These are phyloP conservation scores for Suhomyces choctaworum DNA, from an alignment of 1,139 yeast genomes.

Conservation along the genomic window DNA sequence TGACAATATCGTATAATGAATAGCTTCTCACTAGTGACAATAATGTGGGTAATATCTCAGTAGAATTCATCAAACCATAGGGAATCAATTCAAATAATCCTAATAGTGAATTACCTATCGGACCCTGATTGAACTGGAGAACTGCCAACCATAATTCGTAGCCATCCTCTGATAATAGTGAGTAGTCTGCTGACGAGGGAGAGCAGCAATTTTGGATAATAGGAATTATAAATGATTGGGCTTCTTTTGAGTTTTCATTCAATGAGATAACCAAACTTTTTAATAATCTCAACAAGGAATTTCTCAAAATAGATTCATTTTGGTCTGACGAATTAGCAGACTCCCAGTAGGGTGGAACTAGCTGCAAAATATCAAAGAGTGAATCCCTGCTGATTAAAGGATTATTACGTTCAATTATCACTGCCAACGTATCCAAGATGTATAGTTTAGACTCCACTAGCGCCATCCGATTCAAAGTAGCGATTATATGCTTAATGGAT, in stretches of 20 bases:
- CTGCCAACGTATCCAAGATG: conserved; percentile 65
- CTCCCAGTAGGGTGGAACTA: conserved; percentile 80
- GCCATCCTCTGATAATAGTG: conserved; percentile 81
- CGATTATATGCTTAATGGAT: conserved; percentile 50
- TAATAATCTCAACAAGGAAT: conserved; percentile 68
- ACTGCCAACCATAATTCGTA: conserved; percentile 79
- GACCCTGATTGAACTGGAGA: conserved; percentile 54
- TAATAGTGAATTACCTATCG: conserved; percentile 36
- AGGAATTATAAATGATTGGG: conserved; percentile 69
- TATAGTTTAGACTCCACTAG: conserved; percentile 75
- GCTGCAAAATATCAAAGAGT: conserved; percentile 53
- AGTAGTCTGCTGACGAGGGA: conserved; percentile 57
- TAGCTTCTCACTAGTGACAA: conserved; percentile 74
- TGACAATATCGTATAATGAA: conserved; percentile 54
- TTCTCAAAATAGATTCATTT: conserved; percentile 68
- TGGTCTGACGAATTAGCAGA: conserved; percentile 40
- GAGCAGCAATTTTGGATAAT: conserved; percentile 64
- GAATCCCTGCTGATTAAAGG: conserved; percentile 56
- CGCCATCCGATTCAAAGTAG: conserved; percentile 47
- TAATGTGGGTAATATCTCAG: conserved; percentile 74
- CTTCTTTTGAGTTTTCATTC: conserved; percentile 55
- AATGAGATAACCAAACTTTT: conserved; percentile 65
- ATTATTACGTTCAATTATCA: conserved; percentile 63
- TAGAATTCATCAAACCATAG: conserved; percentile 56
- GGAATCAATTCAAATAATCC: conserved; percentile 48